Evolutionary conservation across 2,329 filamentous ascomycete genomes (phyloP).

Genomic region (Phyllosticta citriasiana): DNA sequence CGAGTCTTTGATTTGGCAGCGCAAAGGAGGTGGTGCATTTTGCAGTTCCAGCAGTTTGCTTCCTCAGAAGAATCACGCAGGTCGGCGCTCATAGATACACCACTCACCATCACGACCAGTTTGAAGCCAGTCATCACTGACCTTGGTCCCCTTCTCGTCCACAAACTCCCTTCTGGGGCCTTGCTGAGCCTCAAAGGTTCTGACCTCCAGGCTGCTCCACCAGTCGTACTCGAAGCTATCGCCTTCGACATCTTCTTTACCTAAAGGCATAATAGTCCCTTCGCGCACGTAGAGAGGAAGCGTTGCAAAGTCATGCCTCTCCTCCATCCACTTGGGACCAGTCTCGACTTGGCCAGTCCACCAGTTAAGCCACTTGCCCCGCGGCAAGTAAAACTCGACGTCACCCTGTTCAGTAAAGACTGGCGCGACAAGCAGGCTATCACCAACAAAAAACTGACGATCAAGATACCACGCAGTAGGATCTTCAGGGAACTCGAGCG

Average conservation of each 20-base stretch:
- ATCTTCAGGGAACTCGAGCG: slow-evolving; percentile 62
- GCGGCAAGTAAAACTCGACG: slow-evolving; percentile 56
- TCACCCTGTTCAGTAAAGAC: slow-evolving; percentile 53
- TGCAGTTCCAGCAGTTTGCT: too few species aligned
- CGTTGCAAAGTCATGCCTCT: slow-evolving; percentile 30
- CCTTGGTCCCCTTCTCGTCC: not conserved
- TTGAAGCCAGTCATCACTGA: not conserved
- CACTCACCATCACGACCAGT: too few species aligned
- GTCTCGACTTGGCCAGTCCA: slow-evolving; percentile 33
- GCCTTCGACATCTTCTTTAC: slow-evolving; percentile 25
- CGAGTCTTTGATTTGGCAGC: too few species aligned
- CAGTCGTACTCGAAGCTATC: slow-evolving; percentile 32
- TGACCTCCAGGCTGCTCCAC: slow-evolving; percentile 15
- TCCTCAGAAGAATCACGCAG: too few species aligned
- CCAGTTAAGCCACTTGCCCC: slow-evolving; percentile 42
- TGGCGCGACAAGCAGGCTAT: slow-evolving; percentile 52
- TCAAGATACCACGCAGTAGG: slow-evolving; percentile 59
- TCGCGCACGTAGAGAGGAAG: slow-evolving; percentile 33
- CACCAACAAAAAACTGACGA: slow-evolving; percentile 65
- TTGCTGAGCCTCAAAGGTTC: not conserved
- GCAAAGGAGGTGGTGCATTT: too few species aligned
- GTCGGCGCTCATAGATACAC: too few species aligned
- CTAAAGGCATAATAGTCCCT: slow-evolving; percentile 31
- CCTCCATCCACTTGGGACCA: slow-evolving; percentile 36
- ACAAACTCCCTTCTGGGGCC: not conserved